phyloP scores from a whole-genome alignment of 179 eudicot genomes.

The Amaranthus tricolor region DNA sequence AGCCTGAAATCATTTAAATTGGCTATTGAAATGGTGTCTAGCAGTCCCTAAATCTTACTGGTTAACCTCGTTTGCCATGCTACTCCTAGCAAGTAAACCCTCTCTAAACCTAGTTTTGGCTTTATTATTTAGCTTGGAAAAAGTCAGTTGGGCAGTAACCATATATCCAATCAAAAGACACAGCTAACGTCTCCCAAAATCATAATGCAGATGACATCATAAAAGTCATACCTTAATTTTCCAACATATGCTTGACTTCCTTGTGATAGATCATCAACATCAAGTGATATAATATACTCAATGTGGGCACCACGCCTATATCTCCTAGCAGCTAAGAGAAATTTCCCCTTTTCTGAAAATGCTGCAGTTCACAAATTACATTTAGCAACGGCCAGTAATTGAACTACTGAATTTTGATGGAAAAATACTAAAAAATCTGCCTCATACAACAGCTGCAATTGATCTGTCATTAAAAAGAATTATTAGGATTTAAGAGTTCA shows the following conservation, averaged over 20 bases:
- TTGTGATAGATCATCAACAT: conserved; percentile 77
- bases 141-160: not conserved
- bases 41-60: too few relatives aligned
- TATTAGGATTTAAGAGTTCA: not conserved
- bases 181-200: not conserved
- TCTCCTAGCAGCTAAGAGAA: conserved; percentile 86
- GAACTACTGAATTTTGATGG: not conserved
- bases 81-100: not conserved
- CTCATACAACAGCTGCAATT: not conserved
- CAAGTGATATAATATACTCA: conserved; percentile 87
- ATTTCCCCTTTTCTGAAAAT: conserved; percentile 78
- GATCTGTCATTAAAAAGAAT: not conserved
- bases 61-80: not conserved
- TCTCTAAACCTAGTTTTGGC: not conserved
- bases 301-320: conserved; percentile 72
- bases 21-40: not conserved
- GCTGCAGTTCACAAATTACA: conserved; percentile 45
- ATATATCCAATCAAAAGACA: not conserved
- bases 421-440: not conserved
- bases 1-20: not conserved
- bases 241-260: conserved; percentile 94
- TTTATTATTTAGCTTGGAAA: not conserved
- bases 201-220: not conserved
- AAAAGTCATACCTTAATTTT: conserved; percentile 61
- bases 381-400: conserved; percentile 17